These are phyloP conservation scores for Neurospora tetraspora DNA, from an alignment of 495 filamentous ascomycete species.

Conservation along the genomic window DNA sequence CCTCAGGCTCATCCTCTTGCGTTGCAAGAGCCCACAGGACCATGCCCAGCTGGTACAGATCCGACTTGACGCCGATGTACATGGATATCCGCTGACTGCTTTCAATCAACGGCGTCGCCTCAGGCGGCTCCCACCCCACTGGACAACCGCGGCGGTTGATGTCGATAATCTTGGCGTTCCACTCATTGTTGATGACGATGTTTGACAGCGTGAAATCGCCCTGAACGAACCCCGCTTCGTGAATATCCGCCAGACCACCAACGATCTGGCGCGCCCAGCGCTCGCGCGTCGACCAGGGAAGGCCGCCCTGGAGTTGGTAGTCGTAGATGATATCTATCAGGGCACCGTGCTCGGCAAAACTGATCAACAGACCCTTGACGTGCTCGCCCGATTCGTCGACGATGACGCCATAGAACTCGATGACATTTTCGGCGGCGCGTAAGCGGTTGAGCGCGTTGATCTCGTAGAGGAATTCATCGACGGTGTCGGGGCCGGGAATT, in stretches of 20 bases:
- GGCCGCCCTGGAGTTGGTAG: slow-evolving; percentile 34
- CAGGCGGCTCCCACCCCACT: slow-evolving; percentile 95
- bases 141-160: slow-evolving; percentile 95
- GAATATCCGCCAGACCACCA: slow-evolving; percentile 80
- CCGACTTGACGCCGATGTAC: slow-evolving; percentile 97
- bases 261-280: slow-evolving; percentile 93
- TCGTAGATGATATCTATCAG: slow-evolving; percentile 90
- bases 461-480: slow-evolving; percentile 97
- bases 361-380: slow-evolving; percentile 87
- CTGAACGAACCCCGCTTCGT: slow-evolving; percentile 94
- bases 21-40: slow-evolving; percentile 88
- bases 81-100: slow-evolving; percentile 90
- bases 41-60: slow-evolving; percentile 94
- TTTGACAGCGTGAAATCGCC: slow-evolving; percentile 97
- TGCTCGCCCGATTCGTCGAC: slow-evolving; percentile 64
- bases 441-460: slow-evolving; percentile 85
- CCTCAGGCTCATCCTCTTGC: slow-evolving; percentile 83
- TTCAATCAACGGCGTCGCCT: slow-evolving; percentile 77
- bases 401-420: slow-evolving; percentile 80
- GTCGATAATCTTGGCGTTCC: slow-evolving; percentile 94
- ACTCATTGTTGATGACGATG: slow-evolving; percentile 78
- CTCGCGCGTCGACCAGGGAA: slow-evolving; percentile 70
- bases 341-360: slow-evolving; percentile 77
- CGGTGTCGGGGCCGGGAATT: slow-evolving; percentile 89
- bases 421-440: slow-evolving; percentile 63